Percentiles rank a stretch among this genome's conserved stretches.
Conservation (phyloP, 2,329 filamentous ascomycete genomes). For the Ambrosiella beaveri region DNA sequence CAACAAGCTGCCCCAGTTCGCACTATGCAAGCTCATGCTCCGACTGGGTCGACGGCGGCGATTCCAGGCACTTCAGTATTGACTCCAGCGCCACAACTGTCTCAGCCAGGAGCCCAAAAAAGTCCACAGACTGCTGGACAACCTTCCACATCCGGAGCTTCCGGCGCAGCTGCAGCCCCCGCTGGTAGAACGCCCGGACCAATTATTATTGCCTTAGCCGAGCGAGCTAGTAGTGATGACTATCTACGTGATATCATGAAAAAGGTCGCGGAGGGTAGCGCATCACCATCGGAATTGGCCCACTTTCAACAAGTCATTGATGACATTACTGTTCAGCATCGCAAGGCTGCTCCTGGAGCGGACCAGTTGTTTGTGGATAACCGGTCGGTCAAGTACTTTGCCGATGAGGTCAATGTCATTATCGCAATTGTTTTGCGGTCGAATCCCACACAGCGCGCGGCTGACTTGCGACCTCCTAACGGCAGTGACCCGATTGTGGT, state of each 20-base stretch:
- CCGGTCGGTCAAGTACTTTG: constrained; percentile 41
- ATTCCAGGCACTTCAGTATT: not conserved
- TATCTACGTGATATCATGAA: constrained; percentile 67
- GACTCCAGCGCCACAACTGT: not conserved
- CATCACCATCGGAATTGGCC: constrained; percentile 51
- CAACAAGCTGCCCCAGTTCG: not conserved
- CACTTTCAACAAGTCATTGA: constrained; percentile 70
- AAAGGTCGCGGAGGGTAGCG: constrained; percentile 59
- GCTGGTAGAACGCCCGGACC: constrained; percentile 37
- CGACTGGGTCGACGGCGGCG: not conserved
- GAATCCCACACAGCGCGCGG: constrained; percentile 38
- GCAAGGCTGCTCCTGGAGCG: constrained; percentile 35
- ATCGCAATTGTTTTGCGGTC: constrained; percentile 41
- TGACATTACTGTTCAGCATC: constrained; percentile 48
- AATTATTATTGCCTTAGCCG: constrained; percentile 64
- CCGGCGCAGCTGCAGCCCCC: constrained; percentile 14
- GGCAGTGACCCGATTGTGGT: constrained; percentile 40
- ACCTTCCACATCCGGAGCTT: not conserved
- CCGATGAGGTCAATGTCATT: constrained; percentile 39
- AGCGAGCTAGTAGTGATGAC: constrained; percentile 55
- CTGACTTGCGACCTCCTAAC: constrained; percentile 33
- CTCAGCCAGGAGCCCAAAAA: not conserved
- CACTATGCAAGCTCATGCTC: not conserved
- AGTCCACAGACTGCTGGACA: not conserved
- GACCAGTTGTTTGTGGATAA: constrained; percentile 38